A percentile compares a stretch with the other conserved stretches of the same genome.
Evolutionary conservation across 2,329 filamentous ascomycete species (phyloP).

Genomic region (Aspergillus sp.): DNA sequence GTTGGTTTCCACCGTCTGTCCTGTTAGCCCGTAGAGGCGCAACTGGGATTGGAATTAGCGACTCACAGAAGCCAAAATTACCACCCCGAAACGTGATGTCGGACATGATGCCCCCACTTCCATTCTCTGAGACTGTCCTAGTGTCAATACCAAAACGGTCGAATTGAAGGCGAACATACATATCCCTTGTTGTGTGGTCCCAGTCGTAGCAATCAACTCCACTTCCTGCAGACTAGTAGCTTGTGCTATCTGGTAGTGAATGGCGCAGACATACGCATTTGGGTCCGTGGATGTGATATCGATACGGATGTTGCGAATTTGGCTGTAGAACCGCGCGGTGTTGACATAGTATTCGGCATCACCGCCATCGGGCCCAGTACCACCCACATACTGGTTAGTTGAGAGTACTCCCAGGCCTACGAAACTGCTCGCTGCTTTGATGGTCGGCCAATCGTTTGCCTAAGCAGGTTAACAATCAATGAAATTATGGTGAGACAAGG

Average conservation of each 20-base stretch:
- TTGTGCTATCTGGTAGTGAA: constrained; percentile 74
- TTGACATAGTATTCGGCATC: constrained; percentile 66
- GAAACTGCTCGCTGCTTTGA: constrained; percentile 60
- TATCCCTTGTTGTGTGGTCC: constrained; percentile 5
- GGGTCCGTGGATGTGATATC: constrained; percentile 54
- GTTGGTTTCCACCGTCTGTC: constrained; percentile 57
- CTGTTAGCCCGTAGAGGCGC: not conserved
- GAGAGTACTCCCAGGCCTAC: constrained; percentile 79
- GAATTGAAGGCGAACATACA: not conserved
- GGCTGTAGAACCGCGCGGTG: constrained; percentile 46
- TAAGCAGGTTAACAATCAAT: not conserved
- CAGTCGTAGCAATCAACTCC: constrained; percentile 4
- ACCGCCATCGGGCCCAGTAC: constrained; percentile 7
- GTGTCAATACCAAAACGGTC: not conserved
- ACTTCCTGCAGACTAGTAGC: constrained; percentile 67
- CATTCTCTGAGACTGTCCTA: constrained; percentile 23
- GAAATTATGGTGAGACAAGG: not conserved
- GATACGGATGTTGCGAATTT: constrained; percentile 72
- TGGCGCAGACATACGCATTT: constrained; percentile 53
- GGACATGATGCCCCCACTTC: constrained; percentile 58
- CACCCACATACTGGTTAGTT: constrained; percentile 67
- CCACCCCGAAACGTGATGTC: constrained; percentile 62
- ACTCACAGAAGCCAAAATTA: constrained; percentile 32
- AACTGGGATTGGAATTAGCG: not conserved
- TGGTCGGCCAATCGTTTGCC: constrained; percentile 23